Conservation (phyloP, 2,329 filamentous ascomycete species). For the Tolypocladium ovalisporum region DNA sequence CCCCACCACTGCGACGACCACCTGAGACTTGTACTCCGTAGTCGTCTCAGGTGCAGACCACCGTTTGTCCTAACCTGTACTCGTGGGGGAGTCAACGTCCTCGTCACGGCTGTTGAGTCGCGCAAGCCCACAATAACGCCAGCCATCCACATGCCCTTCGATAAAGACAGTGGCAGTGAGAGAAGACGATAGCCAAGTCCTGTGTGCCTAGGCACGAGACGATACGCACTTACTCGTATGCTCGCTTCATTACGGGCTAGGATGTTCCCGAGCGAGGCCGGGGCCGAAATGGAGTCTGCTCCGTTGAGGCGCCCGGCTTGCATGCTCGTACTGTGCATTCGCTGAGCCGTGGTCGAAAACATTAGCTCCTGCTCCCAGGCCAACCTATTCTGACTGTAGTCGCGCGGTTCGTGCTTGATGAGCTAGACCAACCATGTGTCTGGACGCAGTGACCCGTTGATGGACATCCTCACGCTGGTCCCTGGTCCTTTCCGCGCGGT, state of each 20-base stretch:
- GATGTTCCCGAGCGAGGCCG: neutral
- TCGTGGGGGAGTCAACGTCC: neutral
- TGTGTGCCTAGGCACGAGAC: neutral
- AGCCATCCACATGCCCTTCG: neutral
- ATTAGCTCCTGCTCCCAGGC: neutral
- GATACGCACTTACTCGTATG: no score
- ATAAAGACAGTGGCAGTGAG: no score
- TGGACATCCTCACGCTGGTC: neutral
- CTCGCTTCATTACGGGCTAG: neutral
- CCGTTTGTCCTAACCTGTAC: no score
- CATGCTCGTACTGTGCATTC: neutral
- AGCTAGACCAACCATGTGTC: neutral
- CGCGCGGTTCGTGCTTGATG: neutral
- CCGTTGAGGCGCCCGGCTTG: neutral
- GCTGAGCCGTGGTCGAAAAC: neutral
- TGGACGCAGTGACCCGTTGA: neutral
- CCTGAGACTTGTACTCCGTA: slow-evolving; percentile 16
- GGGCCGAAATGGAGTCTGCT: neutral
- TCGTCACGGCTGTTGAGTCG: neutral
- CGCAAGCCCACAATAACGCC: neutral
- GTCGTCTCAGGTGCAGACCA: slow-evolving; percentile 20
- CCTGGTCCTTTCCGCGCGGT: neutral
- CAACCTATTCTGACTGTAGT: neutral
- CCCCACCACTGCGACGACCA: slow-evolving; percentile 9
- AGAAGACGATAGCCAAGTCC: neutral